Evolutionary conservation across 371 early-diverging fungal genomes (phyloP), one percentile per base, ranked within the genome.

Genomic region (Mortierella sp.): DNA sequence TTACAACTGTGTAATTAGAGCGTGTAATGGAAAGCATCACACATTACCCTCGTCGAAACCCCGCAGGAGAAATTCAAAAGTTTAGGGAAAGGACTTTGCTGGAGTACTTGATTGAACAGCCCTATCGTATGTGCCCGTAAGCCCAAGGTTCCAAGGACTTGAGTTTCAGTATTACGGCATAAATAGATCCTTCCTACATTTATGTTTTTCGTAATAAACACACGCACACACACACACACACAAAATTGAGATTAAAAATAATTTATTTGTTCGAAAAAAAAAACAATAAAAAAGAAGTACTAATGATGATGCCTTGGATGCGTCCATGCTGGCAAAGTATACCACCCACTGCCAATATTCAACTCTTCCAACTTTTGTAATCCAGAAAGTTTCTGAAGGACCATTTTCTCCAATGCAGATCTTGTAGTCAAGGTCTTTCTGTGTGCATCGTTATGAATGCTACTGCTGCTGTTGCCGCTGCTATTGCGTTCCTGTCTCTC

Each of bases 1-100:
- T 47, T 45, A 45, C 45, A 45, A 55, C 63, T 39, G 11, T 55
- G 8, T 54, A 32, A 9, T 54, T 60, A 78, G 79, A 73, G 60
- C 72, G 73, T 2, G 24, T 80, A 26, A 32, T 80, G 11, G 76
- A 80, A 30, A 62, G 69, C 47, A 72, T 80, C 26, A 64, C 28
- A 0, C 72, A 72, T 16, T 80, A 80, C 61, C 81, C 81, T 20
- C 81, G 81, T 14, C 47, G 75, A 28, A 75, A 75, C 52, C 40
- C 68, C 18, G 60, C 58, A n/a, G 81, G 81, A 18, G 81, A 62
- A 28, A 75, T 75, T 22, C 72, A 75, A 62, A 68, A 68, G 1
- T 66, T 80, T 54, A 52, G 81, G 32, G 76, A 80, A 62, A 80
- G 75, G 72, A 54, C 68, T 0, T 45, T 80, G 26, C 35, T 80